These are phyloP conservation scores for Nigrospora oryzae DNA, from an alignment of 2,329 filamentous ascomycete species.

Conservation along the genomic window DNA sequence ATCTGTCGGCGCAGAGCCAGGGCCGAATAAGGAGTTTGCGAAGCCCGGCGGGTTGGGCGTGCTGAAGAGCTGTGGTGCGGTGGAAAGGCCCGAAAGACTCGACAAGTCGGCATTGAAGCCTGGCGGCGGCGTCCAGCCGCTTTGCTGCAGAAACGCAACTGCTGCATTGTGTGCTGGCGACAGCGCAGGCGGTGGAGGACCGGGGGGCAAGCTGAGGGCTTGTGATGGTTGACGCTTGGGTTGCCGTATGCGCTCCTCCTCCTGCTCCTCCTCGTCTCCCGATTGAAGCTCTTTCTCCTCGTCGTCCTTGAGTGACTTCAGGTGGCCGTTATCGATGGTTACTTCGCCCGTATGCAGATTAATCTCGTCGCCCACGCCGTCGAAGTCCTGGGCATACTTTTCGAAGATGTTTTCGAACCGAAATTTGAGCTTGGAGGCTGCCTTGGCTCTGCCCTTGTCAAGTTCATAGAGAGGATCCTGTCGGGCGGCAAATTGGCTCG, in stretches of 20 bases:
- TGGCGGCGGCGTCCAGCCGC: conserved; percentile 5
- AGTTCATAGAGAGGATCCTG: conserved; percentile 49
- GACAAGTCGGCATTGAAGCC: conserved; percentile 3
- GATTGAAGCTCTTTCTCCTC: conserved; percentile 27
- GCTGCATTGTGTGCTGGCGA: background rate
- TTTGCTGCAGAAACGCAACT: background rate
- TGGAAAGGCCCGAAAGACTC: conserved; percentile 10
- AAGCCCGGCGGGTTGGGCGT: conserved; percentile 11
- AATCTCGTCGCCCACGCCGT: conserved; percentile 79
- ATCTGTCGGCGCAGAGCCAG: conserved; percentile 15
- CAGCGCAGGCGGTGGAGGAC: background rate
- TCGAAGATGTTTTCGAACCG: conserved; percentile 82
- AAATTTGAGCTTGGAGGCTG: conserved; percentile 68
- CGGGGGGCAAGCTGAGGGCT: too few species aligned
- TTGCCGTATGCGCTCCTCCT: conserved; percentile 25
- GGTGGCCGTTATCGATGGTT: conserved; percentile 85
- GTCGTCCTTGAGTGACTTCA: conserved; percentile 41
- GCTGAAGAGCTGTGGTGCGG: conserved; percentile 9
- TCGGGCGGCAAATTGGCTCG: conserved; percentile 35
- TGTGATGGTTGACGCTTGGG: conserved; percentile 7
- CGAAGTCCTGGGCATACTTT: conserved; percentile 80
- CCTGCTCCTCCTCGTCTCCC: conserved; percentile 24
- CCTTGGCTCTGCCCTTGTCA: conserved; percentile 52
- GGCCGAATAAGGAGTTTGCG: conserved; percentile 7
- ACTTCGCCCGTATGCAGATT: conserved; percentile 74